Evolutionary conservation across 495 filamentous ascomycete genomes (phyloP), one percentile per base, ranked within the genome.

Genomic region (Xylaria curta): DNA sequence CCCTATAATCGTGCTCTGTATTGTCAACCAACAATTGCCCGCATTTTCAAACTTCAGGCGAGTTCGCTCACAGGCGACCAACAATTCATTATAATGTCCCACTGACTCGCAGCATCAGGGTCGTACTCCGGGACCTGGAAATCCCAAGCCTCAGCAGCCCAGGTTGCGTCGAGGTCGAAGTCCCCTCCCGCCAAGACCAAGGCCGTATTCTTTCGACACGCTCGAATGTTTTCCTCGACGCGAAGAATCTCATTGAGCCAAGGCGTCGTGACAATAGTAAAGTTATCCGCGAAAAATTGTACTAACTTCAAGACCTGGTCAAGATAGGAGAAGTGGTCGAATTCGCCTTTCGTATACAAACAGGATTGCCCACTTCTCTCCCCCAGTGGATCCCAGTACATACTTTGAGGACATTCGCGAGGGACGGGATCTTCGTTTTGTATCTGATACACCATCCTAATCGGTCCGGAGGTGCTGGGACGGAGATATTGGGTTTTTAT

Each of bases 191-290:
- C 31, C 49, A 4, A 8, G 9, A 9, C 1, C 26, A 1, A 2
- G 21, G 26, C 4, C 40, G 1, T 4, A 3, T 61, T 24, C 26
- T 3, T 0, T 28, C 69, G 21, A 19, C 40, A 38, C 36, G 13
- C 5, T 10, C 69, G 69, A n/a, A 71, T 31, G 0, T 60, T 59
- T 0, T 33, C 15, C 53, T 71, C 69, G 28, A 71, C 38, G 17
- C 69, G 69, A 5, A 58, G 12, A 19, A 71, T 66, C 51, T 71
- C 69, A 3, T 49, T 0, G 28, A 71, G 36, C 69, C 69, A 71
- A 10, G 69, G 69, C 24, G n/a, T 66, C 4, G 53, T 60, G 38
- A 66, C 17, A 5, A 36, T 0, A 8, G 28, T 17, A 1, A 4
- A 9, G 4, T 17, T n/a, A 5, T 49, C 21, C 5, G 69, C 40